phyloP scores from a whole-genome alignment of 306 rosid species.

The Glycine latifolia region DNA sequence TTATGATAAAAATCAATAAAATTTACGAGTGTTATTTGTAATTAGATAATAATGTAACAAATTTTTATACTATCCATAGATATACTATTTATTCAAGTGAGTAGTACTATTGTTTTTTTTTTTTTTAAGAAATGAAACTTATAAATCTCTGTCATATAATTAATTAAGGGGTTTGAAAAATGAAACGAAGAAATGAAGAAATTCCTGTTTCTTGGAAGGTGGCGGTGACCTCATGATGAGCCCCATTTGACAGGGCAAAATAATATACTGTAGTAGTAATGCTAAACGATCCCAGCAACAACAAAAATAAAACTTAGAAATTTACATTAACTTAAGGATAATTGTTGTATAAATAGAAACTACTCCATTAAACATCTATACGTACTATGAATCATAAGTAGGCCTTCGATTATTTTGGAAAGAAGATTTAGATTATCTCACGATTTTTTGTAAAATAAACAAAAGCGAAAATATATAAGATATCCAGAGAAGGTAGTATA shows the following conservation, averaged over 20 bases:
- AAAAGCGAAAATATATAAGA: slow-evolving; percentile 1
- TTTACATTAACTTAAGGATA: neutral
- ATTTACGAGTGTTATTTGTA: too few species aligned
- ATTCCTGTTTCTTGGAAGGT: neutral
- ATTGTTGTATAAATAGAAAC: neutral
- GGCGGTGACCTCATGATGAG: neutral
- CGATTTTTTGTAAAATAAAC: slow-evolving; percentile 3
- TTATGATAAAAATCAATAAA: too few species aligned
- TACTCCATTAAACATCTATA: neutral
- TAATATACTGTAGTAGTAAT: neutral
- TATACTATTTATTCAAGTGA: too few species aligned
- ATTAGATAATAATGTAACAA: too few species aligned
- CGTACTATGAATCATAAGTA: neutral
- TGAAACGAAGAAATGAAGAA: neutral
- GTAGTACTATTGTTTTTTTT: too few species aligned
- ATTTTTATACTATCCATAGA: too few species aligned
- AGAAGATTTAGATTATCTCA: slow-evolving; percentile 3
- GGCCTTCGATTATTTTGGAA: neutral
- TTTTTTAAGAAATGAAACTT: too few species aligned
- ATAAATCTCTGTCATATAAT: too few species aligned
- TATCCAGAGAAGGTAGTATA: neutral
- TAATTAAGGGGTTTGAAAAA: neutral
- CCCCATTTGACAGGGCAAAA: neutral
- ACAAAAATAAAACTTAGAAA: neutral
- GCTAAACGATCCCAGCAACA: neutral